Conservation (phyloP, 2,329 filamentous ascomycete species). For the Aspergillus calidoustus region DNA sequence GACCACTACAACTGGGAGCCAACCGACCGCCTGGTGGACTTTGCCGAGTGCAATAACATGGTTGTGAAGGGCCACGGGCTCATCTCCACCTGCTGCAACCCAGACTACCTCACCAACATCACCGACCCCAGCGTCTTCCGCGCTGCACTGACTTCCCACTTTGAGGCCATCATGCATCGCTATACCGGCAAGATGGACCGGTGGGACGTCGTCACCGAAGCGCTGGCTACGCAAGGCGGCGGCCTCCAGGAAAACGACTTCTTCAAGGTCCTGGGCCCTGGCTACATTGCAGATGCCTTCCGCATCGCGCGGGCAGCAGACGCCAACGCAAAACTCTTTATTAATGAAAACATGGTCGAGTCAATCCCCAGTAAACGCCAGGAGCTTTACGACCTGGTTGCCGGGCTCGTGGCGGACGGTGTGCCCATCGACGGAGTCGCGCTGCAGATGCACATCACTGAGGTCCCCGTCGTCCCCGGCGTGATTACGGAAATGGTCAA, state of each 20-base stretch:
- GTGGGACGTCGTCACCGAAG: conserved; percentile 22
- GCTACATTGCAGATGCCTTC: conserved; percentile 19
- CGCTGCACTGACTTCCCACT: conserved; percentile 15
- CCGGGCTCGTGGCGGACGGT: neutral
- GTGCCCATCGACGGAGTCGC: conserved; percentile 15
- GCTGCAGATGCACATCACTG: conserved; percentile 15
- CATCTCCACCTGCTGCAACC: conserved; percentile 23
- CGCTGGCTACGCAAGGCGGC: conserved; percentile 2
- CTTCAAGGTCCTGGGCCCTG: conserved; percentile 11
- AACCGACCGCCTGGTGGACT: conserved; percentile 15
- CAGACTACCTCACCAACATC: conserved; percentile 19
- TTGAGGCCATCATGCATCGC: conserved; percentile 19
- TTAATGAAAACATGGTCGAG: conserved; percentile 16
- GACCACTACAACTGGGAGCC: conserved; percentile 20
- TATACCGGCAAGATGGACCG: conserved; percentile 18
- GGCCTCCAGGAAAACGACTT: conserved; percentile 5
- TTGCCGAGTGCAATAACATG: conserved; percentile 15
- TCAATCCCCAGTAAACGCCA: conserved; percentile 3
- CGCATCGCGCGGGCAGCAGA: conserved; percentile 14
- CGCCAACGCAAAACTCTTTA: conserved; percentile 17
- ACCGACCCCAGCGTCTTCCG: conserved; percentile 13
- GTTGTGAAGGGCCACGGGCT: conserved; percentile 18
- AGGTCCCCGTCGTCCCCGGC: neutral
- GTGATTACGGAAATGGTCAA: conserved; percentile 10
- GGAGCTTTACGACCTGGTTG: conserved; percentile 14